Conservation (phyloP, 805 yeast species). For the Spathaspora passalidarum region DNA sequence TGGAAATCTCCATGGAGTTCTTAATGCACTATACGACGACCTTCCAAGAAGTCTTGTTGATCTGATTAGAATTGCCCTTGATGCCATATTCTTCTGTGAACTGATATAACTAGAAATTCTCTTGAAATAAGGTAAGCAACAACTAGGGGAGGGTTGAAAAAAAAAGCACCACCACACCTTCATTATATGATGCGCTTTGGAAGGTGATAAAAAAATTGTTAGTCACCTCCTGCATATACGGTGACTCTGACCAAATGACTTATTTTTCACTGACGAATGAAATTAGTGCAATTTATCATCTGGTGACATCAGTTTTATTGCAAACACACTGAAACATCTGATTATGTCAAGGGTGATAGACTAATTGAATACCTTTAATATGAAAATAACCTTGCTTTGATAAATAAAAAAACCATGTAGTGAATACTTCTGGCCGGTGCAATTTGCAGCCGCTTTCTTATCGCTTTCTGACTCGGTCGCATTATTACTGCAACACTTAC, state of each 20-base stretch:
- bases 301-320: not conserved
- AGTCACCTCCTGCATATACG: not conserved
- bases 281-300: slow-evolving; percentile 1
- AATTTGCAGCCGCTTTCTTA: not conserved
- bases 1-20: not conserved
- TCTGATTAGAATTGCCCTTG: not conserved
- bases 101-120: not conserved
- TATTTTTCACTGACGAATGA: not conserved
- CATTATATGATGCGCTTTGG: not conserved
- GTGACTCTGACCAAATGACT: not conserved
- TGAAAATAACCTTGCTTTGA: too few species aligned
- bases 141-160: not conserved
- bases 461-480: not conserved
- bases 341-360: not conserved
- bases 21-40: not conserved
- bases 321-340: not conserved
- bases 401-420: too few species aligned
- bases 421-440: too few species aligned
- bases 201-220: not conserved
- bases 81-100: not conserved
- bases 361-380: too few species aligned
- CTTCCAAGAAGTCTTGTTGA: not conserved
- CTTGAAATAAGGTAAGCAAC: not conserved
- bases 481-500: not conserved
- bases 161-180: not conserved